Evolutionary conservation across 1,284 basidiomycete species (phyloP).

Genomic region (Cutaneotrichosporon cutaneum): DNA sequence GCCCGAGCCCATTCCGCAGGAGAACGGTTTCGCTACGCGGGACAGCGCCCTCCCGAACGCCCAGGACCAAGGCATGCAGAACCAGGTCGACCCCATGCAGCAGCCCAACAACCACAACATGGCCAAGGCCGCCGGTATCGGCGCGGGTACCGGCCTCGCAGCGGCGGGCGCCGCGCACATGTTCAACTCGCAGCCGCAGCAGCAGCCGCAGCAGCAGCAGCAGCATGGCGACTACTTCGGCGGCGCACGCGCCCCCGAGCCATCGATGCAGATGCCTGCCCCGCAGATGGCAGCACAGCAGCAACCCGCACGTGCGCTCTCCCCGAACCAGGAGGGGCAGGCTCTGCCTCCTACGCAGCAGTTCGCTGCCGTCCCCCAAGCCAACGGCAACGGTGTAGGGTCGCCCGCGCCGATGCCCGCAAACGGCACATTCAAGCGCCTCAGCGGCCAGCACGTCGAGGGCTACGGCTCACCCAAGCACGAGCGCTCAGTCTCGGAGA

Average conservation of each 20-base stretch:
- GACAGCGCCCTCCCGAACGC: neutral
- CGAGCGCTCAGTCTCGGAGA: neutral
- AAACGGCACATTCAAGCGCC: neutral
- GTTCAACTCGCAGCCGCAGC: neutral
- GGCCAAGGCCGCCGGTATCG: neutral
- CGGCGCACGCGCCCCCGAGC: neutral
- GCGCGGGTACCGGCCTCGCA: neutral
- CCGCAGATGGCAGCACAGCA: too few relatives aligned
- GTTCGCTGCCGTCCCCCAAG: neutral
- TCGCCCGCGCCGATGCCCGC: neutral
- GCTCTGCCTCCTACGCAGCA: neutral
- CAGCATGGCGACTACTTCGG: neutral
- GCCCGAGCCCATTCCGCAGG: neutral
- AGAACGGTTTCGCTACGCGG: neutral
- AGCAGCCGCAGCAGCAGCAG: too few relatives aligned
- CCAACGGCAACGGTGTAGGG: neutral
- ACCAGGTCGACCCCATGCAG: neutral
- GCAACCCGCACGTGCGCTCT: neutral
- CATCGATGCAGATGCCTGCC: too few relatives aligned
- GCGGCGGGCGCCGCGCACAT: neutral
- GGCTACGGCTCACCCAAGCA: neutral
- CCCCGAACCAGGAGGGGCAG: neutral
- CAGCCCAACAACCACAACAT: neutral
- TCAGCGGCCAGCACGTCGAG: slow-evolving; percentile 7
- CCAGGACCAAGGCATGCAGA: neutral